Conservation (phyloP, 495 filamentous ascomycete species). For the Lasiosphaeria ovina region DNA sequence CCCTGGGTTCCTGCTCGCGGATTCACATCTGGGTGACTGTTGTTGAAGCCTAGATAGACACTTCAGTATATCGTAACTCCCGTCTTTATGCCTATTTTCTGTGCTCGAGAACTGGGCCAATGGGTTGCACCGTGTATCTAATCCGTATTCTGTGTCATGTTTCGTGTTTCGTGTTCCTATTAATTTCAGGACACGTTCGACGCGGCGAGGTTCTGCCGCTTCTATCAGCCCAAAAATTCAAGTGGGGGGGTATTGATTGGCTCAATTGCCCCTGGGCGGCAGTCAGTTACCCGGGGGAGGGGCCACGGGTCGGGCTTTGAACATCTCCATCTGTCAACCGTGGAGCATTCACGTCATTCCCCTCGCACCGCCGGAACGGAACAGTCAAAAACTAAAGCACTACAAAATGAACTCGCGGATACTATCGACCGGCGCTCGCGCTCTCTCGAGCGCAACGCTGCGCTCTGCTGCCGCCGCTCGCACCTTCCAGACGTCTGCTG, state of each 20-base stretch:
- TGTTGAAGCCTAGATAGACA: background rate
- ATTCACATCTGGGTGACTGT: background rate
- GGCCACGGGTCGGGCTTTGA: background rate
- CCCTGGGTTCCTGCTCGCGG: background rate
- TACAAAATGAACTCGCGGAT: constrained; percentile 47
- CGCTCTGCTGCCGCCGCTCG: constrained; percentile 27
- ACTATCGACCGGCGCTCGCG: constrained; percentile 37
- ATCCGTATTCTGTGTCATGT: no score
- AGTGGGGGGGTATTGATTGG: constrained; percentile 13
- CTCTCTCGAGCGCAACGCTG: constrained; percentile 19
- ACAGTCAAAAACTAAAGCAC: constrained; percentile 2
- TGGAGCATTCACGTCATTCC: background rate
- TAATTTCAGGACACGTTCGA: constrained; percentile 15
- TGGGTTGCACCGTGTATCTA: background rate
- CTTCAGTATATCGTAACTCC: background rate
- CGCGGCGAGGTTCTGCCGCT: constrained; percentile 19
- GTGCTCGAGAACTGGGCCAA: background rate
- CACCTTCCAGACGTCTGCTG: constrained; percentile 47
- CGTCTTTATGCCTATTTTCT: background rate
- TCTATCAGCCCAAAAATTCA: constrained; percentile 22
- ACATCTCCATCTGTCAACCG: background rate
- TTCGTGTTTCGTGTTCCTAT: background rate
- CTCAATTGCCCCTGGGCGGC: constrained; percentile 3
- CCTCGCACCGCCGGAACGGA: background rate
- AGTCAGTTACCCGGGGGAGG: background rate